Evolutionary conservation across 176 grass and related monocot species (phyloP), one percentile per base, ranked within the genome.

Genomic region (Aegilops umbellulata): DNA sequence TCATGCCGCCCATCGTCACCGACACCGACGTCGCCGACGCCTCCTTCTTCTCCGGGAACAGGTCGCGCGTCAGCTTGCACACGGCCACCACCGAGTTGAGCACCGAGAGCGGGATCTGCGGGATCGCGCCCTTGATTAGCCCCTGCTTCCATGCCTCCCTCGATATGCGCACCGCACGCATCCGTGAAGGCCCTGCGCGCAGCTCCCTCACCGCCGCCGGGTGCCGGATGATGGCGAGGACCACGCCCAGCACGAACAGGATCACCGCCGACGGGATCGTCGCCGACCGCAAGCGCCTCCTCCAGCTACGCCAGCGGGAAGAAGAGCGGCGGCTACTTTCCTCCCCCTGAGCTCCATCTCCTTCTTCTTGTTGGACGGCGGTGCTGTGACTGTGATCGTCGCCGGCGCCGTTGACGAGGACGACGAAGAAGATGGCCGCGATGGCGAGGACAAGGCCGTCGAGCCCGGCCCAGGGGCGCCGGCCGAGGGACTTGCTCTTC

Each of bases 51-150:
- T 90, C 85, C 27, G 92, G 90, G 78, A 97, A 97, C 34, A 97
- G 80, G 79, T 97, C 95, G 20, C 82, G 84, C 20, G 88, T 83
- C 39, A 94, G 82, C 89, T 97, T 97, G 88, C 92, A 94, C 32
- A 97, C 95, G 0, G 90, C 92, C 44, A 97, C 63, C 44, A 97
- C 90, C 0, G 95, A 97, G 74, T 97, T 97, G 74, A 97, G 92
- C 80, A 97, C 53, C 5, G 92, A 85, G 20, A 97, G 86, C 19
- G 92, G 95, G 20, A 97, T 62, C 82, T 97, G 92, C 49, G 92
- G 92, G 29, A 94, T 73, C 1, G 90, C 86, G 38, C 90, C 95
- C 80, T 94, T 95, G 35, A 93, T 2, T 44, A 98, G 90, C 13
- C 95, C 95, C 5, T 93, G 93, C 69, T 69, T 93, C 95, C 95